These are phyloP conservation scores for Liquidambar formosana DNA, from an alignment of 164 flowering plant species.

Conservation along the genomic window DNA sequence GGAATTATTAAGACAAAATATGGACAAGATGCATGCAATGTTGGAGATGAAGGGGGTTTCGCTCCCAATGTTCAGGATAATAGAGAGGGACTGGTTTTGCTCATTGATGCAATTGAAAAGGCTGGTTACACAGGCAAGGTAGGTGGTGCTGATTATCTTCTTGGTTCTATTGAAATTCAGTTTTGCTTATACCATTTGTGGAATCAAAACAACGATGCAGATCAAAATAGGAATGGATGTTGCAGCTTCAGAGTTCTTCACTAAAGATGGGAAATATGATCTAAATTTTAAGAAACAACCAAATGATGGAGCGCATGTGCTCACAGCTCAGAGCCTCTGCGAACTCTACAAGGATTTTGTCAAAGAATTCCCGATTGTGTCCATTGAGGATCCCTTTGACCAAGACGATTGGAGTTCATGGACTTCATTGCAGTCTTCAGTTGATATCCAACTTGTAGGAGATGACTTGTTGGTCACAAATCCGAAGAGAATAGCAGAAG, in stretches of 20 bases:
- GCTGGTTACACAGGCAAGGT: conserved; percentile 99
- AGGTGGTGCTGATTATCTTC: not conserved
- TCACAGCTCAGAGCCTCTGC: conserved; percentile 61
- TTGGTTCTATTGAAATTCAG: not conserved
- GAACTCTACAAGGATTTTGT: conserved; percentile 86
- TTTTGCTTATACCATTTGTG: not conserved
- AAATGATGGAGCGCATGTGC: conserved; percentile 88
- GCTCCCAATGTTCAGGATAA: conserved; percentile 98
- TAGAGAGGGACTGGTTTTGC: conserved; percentile 88
- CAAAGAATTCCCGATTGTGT: conserved; percentile 89
- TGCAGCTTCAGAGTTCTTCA: conserved; percentile 93
- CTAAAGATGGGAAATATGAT: conserved; percentile 80
- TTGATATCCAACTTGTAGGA: conserved; percentile 92
- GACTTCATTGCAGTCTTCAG: conserved; percentile 76
- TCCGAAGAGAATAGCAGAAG: conserved; percentile 91
- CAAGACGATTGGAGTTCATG: conserved; percentile 99
- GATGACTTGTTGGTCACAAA: conserved; percentile 97
- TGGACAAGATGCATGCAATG: conserved; percentile 99
- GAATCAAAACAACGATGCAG: conserved; percentile 40
- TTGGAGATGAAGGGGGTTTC: conserved; percentile 99
- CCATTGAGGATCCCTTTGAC: conserved; percentile 99
- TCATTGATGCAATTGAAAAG: conserved; percentile 89
- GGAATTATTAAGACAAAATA: conserved; percentile 88
- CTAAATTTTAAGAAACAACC: conserved; percentile 90
- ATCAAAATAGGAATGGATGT: conserved; percentile 99